Percentiles rank a stretch among this genome's conserved stretches.
Evolutionary conservation across 129 eudicot species (phyloP).

Genomic region (Pittosporum tobira): DNA sequence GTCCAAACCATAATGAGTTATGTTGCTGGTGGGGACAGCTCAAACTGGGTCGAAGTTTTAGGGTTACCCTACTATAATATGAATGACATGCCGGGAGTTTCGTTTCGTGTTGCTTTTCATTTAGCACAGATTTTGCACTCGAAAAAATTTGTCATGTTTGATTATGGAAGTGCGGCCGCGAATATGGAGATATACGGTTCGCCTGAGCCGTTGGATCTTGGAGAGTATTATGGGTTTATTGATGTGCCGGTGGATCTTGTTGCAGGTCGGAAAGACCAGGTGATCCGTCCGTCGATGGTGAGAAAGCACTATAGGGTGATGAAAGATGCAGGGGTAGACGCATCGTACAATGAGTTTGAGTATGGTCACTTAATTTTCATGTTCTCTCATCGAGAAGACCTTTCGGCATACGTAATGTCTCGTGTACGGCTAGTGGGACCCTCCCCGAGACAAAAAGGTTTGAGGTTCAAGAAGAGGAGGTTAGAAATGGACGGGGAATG

Average conservation of each 20-base stretch:
- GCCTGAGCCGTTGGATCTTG: slow-evolving; percentile 74
- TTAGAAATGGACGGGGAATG: slow-evolving; percentile 4
- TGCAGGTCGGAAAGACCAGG: slow-evolving; percentile 80
- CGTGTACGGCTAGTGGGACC: slow-evolving; percentile 54
- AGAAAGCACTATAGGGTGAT: slow-evolving; percentile 54
- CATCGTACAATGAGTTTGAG: slow-evolving; percentile 73
- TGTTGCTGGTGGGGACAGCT: slow-evolving; percentile 81
- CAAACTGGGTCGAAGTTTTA: slow-evolving; percentile 87
- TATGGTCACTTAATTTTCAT: slow-evolving; percentile 89
- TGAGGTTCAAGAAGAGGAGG: slow-evolving; percentile 32
- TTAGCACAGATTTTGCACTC: slow-evolving; percentile 68
- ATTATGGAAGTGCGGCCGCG: slow-evolving; percentile 62
- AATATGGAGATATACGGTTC: slow-evolving; percentile 58
- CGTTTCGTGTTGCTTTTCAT: slow-evolving; percentile 77
- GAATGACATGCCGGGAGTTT: slow-evolving; percentile 95
- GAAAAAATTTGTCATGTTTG: slow-evolving; percentile 58
- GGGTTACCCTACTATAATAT: slow-evolving; percentile 87
- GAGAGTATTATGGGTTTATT: slow-evolving; percentile 54
- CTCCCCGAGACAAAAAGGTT: slow-evolving; percentile 22
- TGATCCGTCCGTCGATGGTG: slow-evolving; percentile 85
- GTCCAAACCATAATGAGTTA: slow-evolving; percentile 89
- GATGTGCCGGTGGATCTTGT: slow-evolving; percentile 91
- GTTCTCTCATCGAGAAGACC: slow-evolving; percentile 85
- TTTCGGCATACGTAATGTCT: slow-evolving; percentile 77
- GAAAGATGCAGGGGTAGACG: slow-evolving; percentile 65